phyloP scores from a whole-genome alignment of 257 asterid species.

The Scutellaria minor region DNA sequence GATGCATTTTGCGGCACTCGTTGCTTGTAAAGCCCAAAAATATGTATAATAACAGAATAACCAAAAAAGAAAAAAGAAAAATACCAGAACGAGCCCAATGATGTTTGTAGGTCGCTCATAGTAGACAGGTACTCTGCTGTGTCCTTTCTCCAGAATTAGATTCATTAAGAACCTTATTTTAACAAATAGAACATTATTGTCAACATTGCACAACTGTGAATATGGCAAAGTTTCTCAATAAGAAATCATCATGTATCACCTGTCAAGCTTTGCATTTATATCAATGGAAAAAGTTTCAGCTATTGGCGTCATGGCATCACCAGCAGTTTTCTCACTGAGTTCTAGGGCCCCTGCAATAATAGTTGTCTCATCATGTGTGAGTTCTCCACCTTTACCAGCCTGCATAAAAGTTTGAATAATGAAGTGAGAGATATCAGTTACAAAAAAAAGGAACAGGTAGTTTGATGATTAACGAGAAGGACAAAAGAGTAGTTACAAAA shows the following conservation, averaged over 20 bases:
- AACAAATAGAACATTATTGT: conserved; percentile 24
- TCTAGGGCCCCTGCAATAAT: conserved; percentile 98
- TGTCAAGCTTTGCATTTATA: conserved; percentile 84
- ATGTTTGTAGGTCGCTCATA: conserved; percentile 70
- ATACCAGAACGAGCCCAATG: conserved; percentile 86
- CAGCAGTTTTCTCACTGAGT: conserved; percentile 85
- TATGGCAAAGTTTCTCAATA: not conserved
- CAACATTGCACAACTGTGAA: conserved; percentile 34
- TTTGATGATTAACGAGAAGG: not conserved
- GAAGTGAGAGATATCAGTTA: not conserved
- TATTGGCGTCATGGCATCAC: conserved; percentile 98
- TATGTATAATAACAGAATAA: not conserved
- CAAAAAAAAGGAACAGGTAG: not conserved
- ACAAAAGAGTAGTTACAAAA: not conserved
- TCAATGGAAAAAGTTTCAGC: conserved; percentile 85
- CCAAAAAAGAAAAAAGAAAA: not conserved
- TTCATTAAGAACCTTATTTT: conserved; percentile 63
- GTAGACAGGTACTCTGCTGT: conserved; percentile 87
- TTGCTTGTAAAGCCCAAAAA: conserved; percentile 11
- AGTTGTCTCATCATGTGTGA: conserved; percentile 97
- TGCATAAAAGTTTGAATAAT: conserved; percentile 37
- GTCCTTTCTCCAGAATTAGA: conserved; percentile 75
- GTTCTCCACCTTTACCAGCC: conserved; percentile 99
- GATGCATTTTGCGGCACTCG: not conserved
- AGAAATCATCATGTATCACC: conserved; percentile 50